Evolutionary conservation across 176 grass and related monocot species (phyloP).

Genomic region (Carex kokanica): DNA sequence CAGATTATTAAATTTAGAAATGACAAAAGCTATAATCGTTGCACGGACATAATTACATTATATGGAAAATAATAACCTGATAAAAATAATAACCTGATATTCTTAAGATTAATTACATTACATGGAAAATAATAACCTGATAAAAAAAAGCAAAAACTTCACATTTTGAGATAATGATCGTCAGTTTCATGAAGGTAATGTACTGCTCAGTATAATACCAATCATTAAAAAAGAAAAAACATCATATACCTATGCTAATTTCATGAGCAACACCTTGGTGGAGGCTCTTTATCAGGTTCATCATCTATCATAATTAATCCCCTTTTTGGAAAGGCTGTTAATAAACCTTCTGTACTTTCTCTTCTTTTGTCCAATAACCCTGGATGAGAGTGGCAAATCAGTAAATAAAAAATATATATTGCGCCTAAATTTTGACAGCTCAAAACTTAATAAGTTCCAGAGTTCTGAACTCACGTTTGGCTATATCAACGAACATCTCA

Average conservation of each 20-base stretch:
- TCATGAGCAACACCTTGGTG: conserved; percentile 78
- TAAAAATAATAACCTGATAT: too few relatives aligned
- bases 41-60: not conserved
- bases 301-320: conserved; percentile 65
- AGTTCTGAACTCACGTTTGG: conserved; percentile 43
- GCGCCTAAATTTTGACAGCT: not conserved
- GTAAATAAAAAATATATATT: not conserved
- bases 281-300: conserved; percentile 57
- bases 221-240: not conserved
- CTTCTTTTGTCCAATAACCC: conserved; percentile 63
- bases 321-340: conserved; percentile 33
- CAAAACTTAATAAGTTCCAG: not conserved
- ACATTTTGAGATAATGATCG: not conserved
- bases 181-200: not conserved
- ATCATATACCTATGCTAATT: conserved; percentile 15
- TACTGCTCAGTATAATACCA: not conserved
- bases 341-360: conserved; percentile 37
- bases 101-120: not conserved
- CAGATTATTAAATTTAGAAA: not conserved
- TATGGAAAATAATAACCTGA: conserved; percentile 12
- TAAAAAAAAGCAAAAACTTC: not conserved
- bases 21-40: not conserved
- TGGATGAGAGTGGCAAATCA: conserved; percentile 22
- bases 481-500: conserved; percentile 62
- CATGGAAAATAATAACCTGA: conserved; percentile 14